Conservation (phyloP, 495 filamentous ascomycete genomes). For the Chaetomium tenue region DNA sequence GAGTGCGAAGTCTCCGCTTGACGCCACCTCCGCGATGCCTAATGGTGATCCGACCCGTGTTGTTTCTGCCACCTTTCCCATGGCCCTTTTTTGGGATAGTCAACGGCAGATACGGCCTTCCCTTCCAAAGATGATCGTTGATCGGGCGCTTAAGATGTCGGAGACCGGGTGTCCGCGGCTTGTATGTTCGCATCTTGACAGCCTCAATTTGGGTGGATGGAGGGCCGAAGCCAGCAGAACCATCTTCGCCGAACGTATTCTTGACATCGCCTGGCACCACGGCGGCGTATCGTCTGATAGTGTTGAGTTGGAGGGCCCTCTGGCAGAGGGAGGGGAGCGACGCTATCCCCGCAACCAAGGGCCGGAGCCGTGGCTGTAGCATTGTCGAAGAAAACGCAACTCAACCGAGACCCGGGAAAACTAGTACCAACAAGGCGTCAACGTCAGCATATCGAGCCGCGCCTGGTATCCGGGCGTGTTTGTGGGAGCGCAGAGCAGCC, state of each 20-base stretch:
- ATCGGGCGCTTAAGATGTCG: slow-evolving; percentile 87
- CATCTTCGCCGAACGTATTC: not conserved
- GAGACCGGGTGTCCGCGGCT: slow-evolving; percentile 89
- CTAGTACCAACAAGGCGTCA: slow-evolving; percentile 16
- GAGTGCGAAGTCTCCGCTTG: slow-evolving; percentile 83
- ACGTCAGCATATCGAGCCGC: slow-evolving; percentile 25
- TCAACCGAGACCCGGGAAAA: slow-evolving; percentile 8
- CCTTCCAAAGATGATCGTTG: slow-evolving; percentile 96
- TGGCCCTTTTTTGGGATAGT: slow-evolving; percentile 91
- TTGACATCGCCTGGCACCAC: slow-evolving; percentile 15
- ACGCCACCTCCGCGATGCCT: slow-evolving; percentile 87
- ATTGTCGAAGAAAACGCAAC: slow-evolving; percentile 23
- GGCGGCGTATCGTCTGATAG: slow-evolving; percentile 32
- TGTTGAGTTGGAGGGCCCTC: slow-evolving; percentile 21
- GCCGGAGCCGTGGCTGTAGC: slow-evolving; percentile 38
- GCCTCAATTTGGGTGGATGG: slow-evolving; percentile 37
- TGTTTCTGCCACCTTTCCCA: slow-evolving; percentile 87
- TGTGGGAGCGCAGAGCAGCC: slow-evolving; percentile 7
- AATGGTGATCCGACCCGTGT: slow-evolving; percentile 77
- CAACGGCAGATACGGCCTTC: slow-evolving; percentile 74
- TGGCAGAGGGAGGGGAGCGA: slow-evolving; percentile 32
- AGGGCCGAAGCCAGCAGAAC: slow-evolving; percentile 11
- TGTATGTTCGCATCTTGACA: slow-evolving; percentile 74
- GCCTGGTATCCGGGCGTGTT: not conserved
- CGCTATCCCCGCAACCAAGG: slow-evolving; percentile 26